Evolutionary conservation across 2,329 filamentous ascomycete species (phyloP).

Genomic region (Nothophoma quercina): DNA sequence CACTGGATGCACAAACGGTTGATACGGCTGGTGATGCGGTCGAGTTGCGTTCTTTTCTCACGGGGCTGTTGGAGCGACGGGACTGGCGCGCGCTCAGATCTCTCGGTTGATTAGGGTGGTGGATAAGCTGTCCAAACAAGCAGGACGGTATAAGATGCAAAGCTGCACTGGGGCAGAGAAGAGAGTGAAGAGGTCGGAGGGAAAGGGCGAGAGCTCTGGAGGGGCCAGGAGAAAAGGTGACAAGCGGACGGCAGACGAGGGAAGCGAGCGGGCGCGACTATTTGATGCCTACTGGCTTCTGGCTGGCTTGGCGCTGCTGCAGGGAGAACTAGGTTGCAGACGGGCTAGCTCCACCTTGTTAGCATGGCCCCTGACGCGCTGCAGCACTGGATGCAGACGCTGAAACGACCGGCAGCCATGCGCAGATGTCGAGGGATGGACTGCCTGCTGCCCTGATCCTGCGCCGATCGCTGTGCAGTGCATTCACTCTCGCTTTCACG

Average conservation of each 20-base stretch:
- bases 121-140: constrained; percentile 32
- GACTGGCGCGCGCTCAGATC: constrained; percentile 47
- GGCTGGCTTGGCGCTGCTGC: constrained; percentile 22
- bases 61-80: constrained; percentile 46
- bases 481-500: too few species aligned
- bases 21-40: constrained; percentile 29
- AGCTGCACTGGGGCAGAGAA: constrained; percentile 51
- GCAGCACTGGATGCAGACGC: constrained; percentile 24
- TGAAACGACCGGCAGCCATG: constrained; percentile 38
- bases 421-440: constrained; percentile 22
- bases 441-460: constrained; percentile 28
- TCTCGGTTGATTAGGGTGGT: constrained; percentile 43
- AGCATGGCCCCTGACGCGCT: constrained; percentile 15
- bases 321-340: constrained; percentile 19
- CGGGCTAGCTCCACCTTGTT: constrained; percentile 15
- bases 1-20: constrained; percentile 33
- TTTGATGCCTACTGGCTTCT: constrained; percentile 26
- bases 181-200: constrained; percentile 60
- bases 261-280: constrained; percentile 28
- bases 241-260: constrained; percentile 68
- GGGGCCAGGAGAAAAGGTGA: constrained; percentile 43
- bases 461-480: constrained; percentile 19
- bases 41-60: constrained; percentile 37
- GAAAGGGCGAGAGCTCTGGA: constrained; percentile 57
- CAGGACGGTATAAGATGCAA: constrained; percentile 49